Evolutionary conservation across 495 filamentous ascomycete species (phyloP), one percentile per base, ranked within the genome.

Genomic region (Neurospora terricola): DNA sequence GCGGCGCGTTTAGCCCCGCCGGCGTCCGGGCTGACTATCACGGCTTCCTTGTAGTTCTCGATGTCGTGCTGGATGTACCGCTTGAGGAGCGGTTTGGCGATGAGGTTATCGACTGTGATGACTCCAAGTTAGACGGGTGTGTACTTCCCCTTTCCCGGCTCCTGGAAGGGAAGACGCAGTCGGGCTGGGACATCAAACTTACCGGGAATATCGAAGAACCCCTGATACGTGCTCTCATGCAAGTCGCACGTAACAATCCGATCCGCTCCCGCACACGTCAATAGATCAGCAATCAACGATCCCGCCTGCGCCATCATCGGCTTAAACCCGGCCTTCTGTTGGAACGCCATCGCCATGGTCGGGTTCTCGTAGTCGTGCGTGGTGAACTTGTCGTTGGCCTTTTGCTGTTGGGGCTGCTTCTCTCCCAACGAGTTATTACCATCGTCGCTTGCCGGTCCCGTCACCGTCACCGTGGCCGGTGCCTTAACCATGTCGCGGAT

Each of bases 221-320:
- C 96, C 81, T 99, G 96, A 80, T 66, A 66, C 23, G 23, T 66
- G 30, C 54, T 80, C 78, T 81, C 12, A 11, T 70, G 16, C 1
- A 37, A 37, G 48, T 66, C 30, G 70, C 39, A 40, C 36, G 76
- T 77, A 38, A 76, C 48, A 30, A 72, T 73, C 59, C 98, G 96
- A 83, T 99, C 96, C 30, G 96, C 94, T 70, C 96, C 96, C 74
- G 96, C 96, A 80, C 94, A 98, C 48, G 94, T 98, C 72, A 99
- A 83, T 70, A 99, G 88, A 80, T 98, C 94, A 30, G 96, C 96
- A 27, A 99, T 92, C 75, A 99, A 86, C 21, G 96, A 98, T 70
- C 96, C 96, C 66, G 96, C 95, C 83, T 98, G 96, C 34, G 96
- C 96, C 75, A 99, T 94, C 96, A 96, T 98, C 85, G 97, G 93